These are phyloP conservation scores for Gossypium ekmanianum DNA, from an alignment of 345 rosid genomes.

Conservation along the genomic window DNA sequence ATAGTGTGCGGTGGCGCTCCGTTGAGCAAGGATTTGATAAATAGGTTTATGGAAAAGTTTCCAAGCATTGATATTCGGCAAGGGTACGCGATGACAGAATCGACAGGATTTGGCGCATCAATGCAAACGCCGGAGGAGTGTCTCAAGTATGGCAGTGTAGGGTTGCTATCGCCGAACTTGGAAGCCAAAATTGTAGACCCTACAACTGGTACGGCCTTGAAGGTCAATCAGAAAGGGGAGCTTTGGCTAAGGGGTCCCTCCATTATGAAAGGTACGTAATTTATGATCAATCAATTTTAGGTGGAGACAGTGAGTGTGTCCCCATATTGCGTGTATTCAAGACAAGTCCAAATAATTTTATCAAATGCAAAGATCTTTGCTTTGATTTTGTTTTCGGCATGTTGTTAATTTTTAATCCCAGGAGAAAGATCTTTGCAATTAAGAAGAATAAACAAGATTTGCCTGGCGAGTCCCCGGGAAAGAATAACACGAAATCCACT, in stretches of 20 bases:
- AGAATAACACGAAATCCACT: no score
- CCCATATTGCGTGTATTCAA: no score
- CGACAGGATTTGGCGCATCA: conserved; percentile 65
- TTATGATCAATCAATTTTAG: no score
- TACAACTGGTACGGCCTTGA: conserved; percentile 37
- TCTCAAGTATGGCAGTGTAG: conserved; percentile 65
- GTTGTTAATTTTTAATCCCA: no score
- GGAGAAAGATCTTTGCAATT: no score
- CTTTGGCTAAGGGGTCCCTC: conserved; percentile 67
- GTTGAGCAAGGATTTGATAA: conserved; percentile 67
- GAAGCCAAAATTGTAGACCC: conserved; percentile 72
- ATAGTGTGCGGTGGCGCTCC: conserved; percentile 78
- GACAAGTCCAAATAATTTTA: no score
- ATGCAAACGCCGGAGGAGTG: conserved; percentile 66
- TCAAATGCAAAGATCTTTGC: no score
- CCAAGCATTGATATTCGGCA: conserved; percentile 48
- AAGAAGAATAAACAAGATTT: no score
- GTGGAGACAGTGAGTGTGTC: no score
- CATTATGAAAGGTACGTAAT: conserved; percentile 57
- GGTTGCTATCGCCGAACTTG: conserved; percentile 52
- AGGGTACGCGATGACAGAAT: conserved; percentile 76
- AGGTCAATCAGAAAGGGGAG: conserved; percentile 60
- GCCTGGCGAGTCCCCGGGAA: no score
- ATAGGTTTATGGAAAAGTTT: conserved; percentile 56
- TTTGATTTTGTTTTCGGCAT: no score